Evolutionary conservation across 176 grass and related monocot species (phyloP).

Genomic region (Carex cristatella): DNA sequence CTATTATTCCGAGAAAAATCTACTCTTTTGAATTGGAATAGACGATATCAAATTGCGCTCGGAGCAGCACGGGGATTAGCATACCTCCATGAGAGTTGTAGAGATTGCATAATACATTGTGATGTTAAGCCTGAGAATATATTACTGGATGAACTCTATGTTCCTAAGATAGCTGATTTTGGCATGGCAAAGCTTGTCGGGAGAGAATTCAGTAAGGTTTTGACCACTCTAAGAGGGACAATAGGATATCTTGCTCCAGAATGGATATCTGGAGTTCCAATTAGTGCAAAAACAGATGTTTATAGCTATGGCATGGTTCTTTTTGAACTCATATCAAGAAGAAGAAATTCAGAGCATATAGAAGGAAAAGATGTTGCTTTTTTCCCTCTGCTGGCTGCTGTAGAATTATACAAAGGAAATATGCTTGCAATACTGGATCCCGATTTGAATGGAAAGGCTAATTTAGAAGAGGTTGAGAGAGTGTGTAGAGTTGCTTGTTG

Average conservation of each 20-base stretch:
- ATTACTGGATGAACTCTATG: slow-evolving; percentile 17
- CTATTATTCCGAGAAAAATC: slow-evolving; percentile 13
- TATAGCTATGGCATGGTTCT: slow-evolving; percentile 13
- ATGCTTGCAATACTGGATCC: not conserved
- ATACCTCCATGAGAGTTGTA: slow-evolving; percentile 45
- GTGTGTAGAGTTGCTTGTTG: slow-evolving; percentile 1
- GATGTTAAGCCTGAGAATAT: slow-evolving; percentile 78
- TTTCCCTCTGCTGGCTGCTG: not conserved
- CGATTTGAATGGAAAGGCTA: not conserved
- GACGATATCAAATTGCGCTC: slow-evolving; percentile 31
- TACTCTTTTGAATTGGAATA: slow-evolving; percentile 26
- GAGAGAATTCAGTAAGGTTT: not conserved
- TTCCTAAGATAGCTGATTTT: slow-evolving; percentile 45
- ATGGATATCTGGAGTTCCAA: not conserved
- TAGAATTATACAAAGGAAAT: slow-evolving; percentile 3
- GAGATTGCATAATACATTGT: slow-evolving; percentile 55
- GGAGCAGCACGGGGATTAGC: slow-evolving; percentile 31
- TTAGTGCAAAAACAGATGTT: not conserved
- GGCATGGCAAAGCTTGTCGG: slow-evolving; percentile 12
- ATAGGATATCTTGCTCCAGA: slow-evolving; percentile 2
- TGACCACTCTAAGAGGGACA: slow-evolving; percentile 1
- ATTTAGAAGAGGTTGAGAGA: not conserved
- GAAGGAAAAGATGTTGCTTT: not conserved
- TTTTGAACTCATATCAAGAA: not conserved
- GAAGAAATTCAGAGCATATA: not conserved